Conservation (phyloP, 2,329 filamentous ascomycete species). For the Metarhizium album region DNA sequence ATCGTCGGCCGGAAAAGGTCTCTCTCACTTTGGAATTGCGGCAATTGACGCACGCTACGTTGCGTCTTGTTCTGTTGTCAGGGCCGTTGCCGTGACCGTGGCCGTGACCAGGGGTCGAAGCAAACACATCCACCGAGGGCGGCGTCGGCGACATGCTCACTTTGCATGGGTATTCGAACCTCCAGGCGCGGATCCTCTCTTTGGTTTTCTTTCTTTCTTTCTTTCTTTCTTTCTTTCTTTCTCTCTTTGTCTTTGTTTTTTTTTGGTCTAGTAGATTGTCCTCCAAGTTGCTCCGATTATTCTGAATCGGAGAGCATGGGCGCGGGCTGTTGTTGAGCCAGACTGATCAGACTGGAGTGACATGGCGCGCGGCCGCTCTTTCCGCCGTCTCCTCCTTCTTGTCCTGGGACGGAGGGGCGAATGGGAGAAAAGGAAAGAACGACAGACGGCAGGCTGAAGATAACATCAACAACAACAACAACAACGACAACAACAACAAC, state of each 20-base stretch:
- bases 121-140: constrained; percentile 18
- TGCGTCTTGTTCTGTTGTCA: constrained; percentile 23
- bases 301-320: neutral
- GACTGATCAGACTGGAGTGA: neutral
- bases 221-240: too few species aligned
- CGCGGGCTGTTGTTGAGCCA: neutral
- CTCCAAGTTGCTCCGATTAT: neutral
- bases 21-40: constrained; percentile 28
- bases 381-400: neutral
- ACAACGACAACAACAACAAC: too few species aligned
- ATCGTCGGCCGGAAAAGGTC: neutral
- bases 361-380: neutral
- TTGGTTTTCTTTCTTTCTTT: too few species aligned
- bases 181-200: neutral
- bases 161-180: constrained; percentile 10
- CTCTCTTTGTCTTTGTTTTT: too few species aligned
- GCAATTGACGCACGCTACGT: constrained; percentile 28
- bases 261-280: neutral
- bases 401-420: too few species aligned
- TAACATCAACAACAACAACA: too few species aligned
- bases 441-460: neutral
- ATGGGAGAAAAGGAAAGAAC: neutral
- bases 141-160: constrained; percentile 20
- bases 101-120: constrained; percentile 9
- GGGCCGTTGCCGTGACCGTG: neutral